Evolutionary conservation across 2,329 filamentous ascomycete genomes (phyloP).

Genomic region (Aspergillus eucalypticola): DNA sequence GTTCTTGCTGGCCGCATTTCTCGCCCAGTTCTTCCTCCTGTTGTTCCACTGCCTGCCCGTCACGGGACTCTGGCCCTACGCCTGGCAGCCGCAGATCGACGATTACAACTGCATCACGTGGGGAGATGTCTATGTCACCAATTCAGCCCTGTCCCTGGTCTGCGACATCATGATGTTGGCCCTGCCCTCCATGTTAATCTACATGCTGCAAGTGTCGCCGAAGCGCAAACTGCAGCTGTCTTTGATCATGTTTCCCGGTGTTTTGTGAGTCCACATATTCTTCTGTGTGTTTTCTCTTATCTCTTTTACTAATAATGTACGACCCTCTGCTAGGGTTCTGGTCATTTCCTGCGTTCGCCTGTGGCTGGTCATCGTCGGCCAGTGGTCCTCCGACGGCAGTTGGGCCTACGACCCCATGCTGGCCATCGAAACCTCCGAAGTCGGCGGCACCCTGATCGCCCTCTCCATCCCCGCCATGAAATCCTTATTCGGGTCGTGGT

Average conservation of each 20-base stretch:
- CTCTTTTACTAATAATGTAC: constrained; percentile 11
- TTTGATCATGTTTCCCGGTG: constrained; percentile 52
- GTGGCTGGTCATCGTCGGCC: constrained; percentile 51
- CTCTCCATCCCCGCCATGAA: constrained; percentile 55
- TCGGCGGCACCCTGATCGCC: constrained; percentile 53
- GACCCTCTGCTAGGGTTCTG: constrained; percentile 44
- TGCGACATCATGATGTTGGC: constrained; percentile 55
- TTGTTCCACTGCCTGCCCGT: constrained; percentile 56
- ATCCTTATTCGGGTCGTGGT: constrained; percentile 41
- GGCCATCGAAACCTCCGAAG: constrained; percentile 53
- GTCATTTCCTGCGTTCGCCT: constrained; percentile 52
- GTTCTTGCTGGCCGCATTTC: constrained; percentile 44
- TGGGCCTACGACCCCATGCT: constrained; percentile 56
- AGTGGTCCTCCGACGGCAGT: constrained; percentile 49
- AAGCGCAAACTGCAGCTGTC: constrained; percentile 51
- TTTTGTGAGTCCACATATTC: constrained; percentile 41
- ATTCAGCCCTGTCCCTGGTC: constrained; percentile 51
- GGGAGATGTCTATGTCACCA: constrained; percentile 55
- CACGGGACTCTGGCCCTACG: constrained; percentile 55
- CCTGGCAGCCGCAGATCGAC: constrained; percentile 45
- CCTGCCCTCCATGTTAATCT: constrained; percentile 53
- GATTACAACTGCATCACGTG: constrained; percentile 51
- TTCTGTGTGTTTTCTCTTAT: too few relatives aligned
- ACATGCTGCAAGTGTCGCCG: constrained; percentile 46
- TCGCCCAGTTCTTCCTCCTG: constrained; percentile 53